These are phyloP conservation scores for Glomus cerebriforme DNA, from an alignment of 192 early-diverging fungal genomes.

Conservation along the genomic window DNA sequence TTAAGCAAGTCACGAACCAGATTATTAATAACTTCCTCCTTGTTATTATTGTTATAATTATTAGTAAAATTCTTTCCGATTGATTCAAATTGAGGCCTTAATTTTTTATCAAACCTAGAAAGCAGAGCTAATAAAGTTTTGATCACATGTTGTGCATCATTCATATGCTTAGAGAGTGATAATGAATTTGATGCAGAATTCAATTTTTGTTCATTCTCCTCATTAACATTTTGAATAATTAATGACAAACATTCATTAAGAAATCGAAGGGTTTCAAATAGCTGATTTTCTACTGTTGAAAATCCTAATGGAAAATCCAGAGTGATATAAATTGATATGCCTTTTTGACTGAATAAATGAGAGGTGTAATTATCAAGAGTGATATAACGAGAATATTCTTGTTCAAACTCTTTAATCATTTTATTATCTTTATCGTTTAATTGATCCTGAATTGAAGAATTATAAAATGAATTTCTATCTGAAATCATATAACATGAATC, in stretches of 20 bases:
- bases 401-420: neutral
- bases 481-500: constrained; percentile 18
- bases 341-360: constrained; percentile 36
- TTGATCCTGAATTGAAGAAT: neutral
- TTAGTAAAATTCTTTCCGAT: neutral
- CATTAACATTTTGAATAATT: neutral
- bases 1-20: constrained; percentile 26
- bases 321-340: constrained; percentile 36
- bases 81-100: constrained; percentile 22
- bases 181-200: neutral
- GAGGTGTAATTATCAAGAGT: neutral
- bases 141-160: constrained; percentile 40
- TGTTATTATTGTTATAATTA: neutral
- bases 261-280: constrained; percentile 31
- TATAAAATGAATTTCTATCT: neutral
- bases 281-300: constrained; percentile 16
- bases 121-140: constrained; percentile 44
- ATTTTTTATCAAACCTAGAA: constrained; percentile 22
- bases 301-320: constrained; percentile 42
- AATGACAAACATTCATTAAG: constrained; percentile 18
- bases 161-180: constrained; percentile 33
- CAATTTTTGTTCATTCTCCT: neutral
- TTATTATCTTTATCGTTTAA: neutral
- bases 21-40: neutral
- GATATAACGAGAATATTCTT: constrained; percentile 30